Evolutionary conservation across 1,284 basidiomycete genomes (phyloP), one percentile per base, ranked within the genome.

Genomic region (Moniliella sp.): DNA sequence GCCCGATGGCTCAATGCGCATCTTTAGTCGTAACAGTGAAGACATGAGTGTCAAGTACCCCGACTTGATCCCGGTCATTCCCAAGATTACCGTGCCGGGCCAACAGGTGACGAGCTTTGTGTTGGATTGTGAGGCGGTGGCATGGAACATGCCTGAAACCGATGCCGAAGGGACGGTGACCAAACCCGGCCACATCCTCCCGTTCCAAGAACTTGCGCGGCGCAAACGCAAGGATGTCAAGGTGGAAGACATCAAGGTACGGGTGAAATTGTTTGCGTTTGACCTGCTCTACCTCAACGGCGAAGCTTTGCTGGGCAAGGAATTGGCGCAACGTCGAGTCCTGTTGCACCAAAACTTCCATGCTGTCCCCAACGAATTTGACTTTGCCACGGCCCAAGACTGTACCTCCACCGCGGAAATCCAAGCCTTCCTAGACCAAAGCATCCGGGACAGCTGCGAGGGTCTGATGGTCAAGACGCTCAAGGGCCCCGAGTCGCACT

Each of bases 41-140:
- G 83, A 99, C 57, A 99, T 97, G 91, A 86, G 79, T 59, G 84
- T 84, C 57, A 99, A 97, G 60, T 97, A 97, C 63, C 91, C 88
- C 0, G 91, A 99, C 65, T 67, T 99, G 10, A 73, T 94, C 11
- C 80, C 83, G 47, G 84, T 94, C 55, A 67, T 94, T 18, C 83
- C 86, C 1, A 69, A 71, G 29, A 84, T 45, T 34, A 40, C 54
- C 54, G 70, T 45, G 25, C 45, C 75, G 3, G 66, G 66, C 3
- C 7, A 23, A 23, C 8, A 23, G 7, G 80, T 78, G 1, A 72
- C 73, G 38, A 80, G 81, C 0, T 91, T 97, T 57, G 82, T 97
- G 5, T 66, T 97, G 34, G 91, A 99, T 59, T 76, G 83, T 3
- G 91, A 99, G 60, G 84, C 84, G 5, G 88, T 97, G 7, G 91